Evolutionary conservation across 2,329 filamentous ascomycete species (phyloP), one percentile per base, ranked within the genome.

Genomic region (Fusarium compactum): DNA sequence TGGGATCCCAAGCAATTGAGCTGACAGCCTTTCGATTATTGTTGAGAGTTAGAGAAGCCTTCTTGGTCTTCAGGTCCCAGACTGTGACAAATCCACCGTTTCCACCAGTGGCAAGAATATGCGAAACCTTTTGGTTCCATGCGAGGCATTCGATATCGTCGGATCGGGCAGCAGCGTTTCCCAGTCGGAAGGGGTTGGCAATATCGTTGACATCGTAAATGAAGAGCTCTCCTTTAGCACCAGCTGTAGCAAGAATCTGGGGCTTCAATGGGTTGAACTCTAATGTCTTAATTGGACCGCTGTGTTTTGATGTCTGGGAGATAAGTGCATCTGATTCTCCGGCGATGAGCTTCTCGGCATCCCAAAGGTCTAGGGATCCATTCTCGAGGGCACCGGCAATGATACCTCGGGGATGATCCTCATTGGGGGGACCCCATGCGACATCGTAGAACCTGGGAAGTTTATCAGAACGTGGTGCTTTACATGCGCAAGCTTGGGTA

Each of bases 11-110:
- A 15, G 95, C 95, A 74, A 99, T 94, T 64, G 97, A 91, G 81
- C 95, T 98, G 76, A 98, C 94, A 57, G 95, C 87, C 83, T 98
- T 99, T 69, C 96, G 90, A 78, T 93, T 96, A 78, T 97, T 96
- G 85, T 98, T 99, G 71, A 99, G 85, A 38, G 95, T 98, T 81
- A 99, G 84, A 59, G 95, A 98, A 74, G 97, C 94, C 83, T 97
- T 98, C 88, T 97, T 98, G 15, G 93, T 94, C 85, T 97, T 98
- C 71, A 98, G 87, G 82, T 99, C 96, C 96, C 96, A 99, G 20
- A 99, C 95, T 4, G 96, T 98, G 38, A 98, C 95, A 77, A 98
- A 97, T 7, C 96, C 96, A 52, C 94, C 95, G 67, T 90, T 92
- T 78, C 95, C 95, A 72, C 96, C 96, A 12, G 95, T 98, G 20